Evolutionary conservation across 129 eudicot species (phyloP), one percentile per base, ranked within the genome.

Genomic region (Artemisia tridentata): DNA sequence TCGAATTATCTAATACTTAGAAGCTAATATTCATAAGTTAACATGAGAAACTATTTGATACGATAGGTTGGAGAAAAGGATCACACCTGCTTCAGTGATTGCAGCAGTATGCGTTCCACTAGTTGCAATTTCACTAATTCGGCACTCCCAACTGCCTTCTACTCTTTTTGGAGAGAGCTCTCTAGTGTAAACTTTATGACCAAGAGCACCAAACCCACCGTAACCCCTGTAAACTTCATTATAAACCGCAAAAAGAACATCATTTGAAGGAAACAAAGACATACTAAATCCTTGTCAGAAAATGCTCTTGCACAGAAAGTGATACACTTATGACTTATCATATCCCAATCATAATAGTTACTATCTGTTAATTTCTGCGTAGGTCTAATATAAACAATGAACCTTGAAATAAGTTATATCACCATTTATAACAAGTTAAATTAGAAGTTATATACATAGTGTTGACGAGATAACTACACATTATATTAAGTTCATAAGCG

Each of bases 191-290:
- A 93, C 97, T 49, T 92, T 79, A 74, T 93, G 99, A 7, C 99
- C 99, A 72, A 93, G 99, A 65, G 99, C 97, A 55, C 99, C 99
- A 80, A 93, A 93, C 34, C 99, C 99, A 84, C 99, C 99, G 79
- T 93, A 93, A 52, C 99, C 99, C 99, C 98, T 93, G 89, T 73
- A 89, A 82, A 84, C 95, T 87, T 90, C 85, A 89, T 76, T 53
- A 73, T 59, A 80, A 56, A 73, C 71, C 61, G 69, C 62, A 72
- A 68, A 73, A 58, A 63, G 56, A 78, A 72, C 72, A 83, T 86
- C 80, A 88, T 50, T 79, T 69, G 51, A 79, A 65, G 81, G 31
- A 71, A 46, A 67, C 50, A 20, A n/a, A 20, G 72, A 29, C 50
- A 25, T 29, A 20, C 21, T 20, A 71, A 65, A 53, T 13, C 15